A percentile compares a stretch with the other conserved stretches of the same genome.
Evolutionary conservation across 805 yeast genomes (phyloP).

Genomic region (Lipomyces yamanashiensis): DNA sequence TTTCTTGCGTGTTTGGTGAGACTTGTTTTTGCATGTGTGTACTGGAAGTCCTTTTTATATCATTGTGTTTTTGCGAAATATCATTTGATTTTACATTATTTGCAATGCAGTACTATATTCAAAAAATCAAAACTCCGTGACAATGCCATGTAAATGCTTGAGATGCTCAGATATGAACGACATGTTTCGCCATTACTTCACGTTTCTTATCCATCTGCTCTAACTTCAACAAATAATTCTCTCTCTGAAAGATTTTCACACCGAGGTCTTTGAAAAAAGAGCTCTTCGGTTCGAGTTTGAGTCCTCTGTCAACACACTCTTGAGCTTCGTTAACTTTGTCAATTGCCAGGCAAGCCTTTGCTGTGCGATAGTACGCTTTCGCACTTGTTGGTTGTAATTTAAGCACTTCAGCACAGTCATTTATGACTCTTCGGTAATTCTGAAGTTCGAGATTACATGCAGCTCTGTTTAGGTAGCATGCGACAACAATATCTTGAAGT

Average conservation of each 20-base stretch:
- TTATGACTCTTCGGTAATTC: constrained; percentile 83
- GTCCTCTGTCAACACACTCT: constrained; percentile 67
- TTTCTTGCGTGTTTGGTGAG: neutral
- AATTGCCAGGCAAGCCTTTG: constrained; percentile 74
- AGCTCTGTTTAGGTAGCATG: constrained; percentile 80
- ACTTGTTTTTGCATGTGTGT: neutral
- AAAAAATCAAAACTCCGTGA: neutral
- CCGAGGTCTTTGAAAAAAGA: constrained; percentile 57
- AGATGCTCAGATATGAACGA: constrained; percentile 13
- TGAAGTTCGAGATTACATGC: constrained; percentile 86
- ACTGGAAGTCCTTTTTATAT: no score
- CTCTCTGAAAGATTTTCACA: constrained; percentile 50
- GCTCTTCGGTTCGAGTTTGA: constrained; percentile 63
- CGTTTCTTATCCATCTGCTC: constrained; percentile 47
- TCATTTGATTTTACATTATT: no score
- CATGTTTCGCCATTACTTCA: constrained; percentile 43
- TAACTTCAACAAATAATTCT: constrained; percentile 40
- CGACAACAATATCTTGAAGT: constrained; percentile 58
- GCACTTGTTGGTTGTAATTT: constrained; percentile 66
- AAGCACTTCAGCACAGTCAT: constrained; percentile 79
- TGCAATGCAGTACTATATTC: neutral
- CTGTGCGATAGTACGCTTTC: constrained; percentile 86
- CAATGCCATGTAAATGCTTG: neutral
- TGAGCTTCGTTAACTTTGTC: constrained; percentile 73
- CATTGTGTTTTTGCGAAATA: no score